Conservation (phyloP, 495 filamentous ascomycete species). For the Penicillium egyptiacum region DNA sequence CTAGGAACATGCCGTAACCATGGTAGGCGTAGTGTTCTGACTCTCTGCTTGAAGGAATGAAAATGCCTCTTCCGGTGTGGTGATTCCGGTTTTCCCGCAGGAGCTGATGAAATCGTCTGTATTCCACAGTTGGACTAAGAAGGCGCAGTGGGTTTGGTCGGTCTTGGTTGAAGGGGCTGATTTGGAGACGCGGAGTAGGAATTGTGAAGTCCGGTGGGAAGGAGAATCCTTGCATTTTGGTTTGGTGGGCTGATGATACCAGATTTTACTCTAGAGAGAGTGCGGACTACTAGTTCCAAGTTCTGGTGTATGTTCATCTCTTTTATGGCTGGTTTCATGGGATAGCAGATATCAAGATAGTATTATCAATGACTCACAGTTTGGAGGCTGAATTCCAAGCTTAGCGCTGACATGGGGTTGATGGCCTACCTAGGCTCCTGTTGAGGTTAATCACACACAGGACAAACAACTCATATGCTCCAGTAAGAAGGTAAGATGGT, state of each 20-base stretch:
- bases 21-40: slow-evolving; percentile 28
- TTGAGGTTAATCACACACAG: not conserved
- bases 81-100: slow-evolving; percentile 24
- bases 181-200: slow-evolving; percentile 33
- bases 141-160: slow-evolving; percentile 32
- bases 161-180: slow-evolving; percentile 33
- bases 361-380: not conserved
- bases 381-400: not conserved
- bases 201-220: slow-evolving; percentile 11
- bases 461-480: not conserved
- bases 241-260: not conserved
- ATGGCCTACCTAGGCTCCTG: too few relatives aligned
- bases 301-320: not conserved
- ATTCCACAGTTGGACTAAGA: slow-evolving; percentile 37
- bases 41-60: slow-evolving; percentile 21
- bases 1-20: slow-evolving; percentile 28
- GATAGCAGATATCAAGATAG: not conserved
- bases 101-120: slow-evolving; percentile 17
- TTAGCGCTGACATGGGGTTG: not conserved
- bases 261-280: not conserved
- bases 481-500: not conserved
- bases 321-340: not conserved
- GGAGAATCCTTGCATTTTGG: not conserved
- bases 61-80: slow-evolving; percentile 25
- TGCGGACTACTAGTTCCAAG: not conserved